Evolutionary conservation across 2,329 filamentous ascomycete species (phyloP), one percentile per base, ranked within the genome.

Genomic region (Phialophora macrospora): DNA sequence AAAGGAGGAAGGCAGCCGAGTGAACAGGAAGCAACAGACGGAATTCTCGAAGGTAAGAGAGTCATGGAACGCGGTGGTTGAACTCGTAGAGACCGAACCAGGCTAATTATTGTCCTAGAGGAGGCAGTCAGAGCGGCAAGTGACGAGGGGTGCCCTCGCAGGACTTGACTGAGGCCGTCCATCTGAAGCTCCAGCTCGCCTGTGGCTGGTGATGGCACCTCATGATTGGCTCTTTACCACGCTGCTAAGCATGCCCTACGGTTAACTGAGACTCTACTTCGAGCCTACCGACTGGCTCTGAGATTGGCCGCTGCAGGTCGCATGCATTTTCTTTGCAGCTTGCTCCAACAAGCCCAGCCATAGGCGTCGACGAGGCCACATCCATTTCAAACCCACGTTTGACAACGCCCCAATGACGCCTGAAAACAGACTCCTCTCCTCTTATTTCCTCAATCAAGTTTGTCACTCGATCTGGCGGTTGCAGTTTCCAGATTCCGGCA

Each of bases 251-350:
- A 46, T 48, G 34, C 38, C 51, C 60, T 32, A 55, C 57, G 51
- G 46, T 64, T 59, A 44, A 48, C 62, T 41, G 46, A 55, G 46
- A 52, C 51, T 59, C 58, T 38, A 54, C 52, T 55, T 51, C 51
- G 56, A 61, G 55, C 60, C 61, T 63, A 65, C 65, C 64, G 55
- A 66, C 60, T 64, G 67, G 63, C 30, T 64, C 46, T 63, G 55
- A 68, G 64, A 68, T 67, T 69, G 64, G 67, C 59, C 67, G 59
- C 60, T 57, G 62, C 48, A 60, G 67, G 67, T 62, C 58, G 65
- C 62, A 60, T 69, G 67, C 62, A 62, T 60, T 44, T 44, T 44
- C 55, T 55, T 57, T 55, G 52, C 62, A 64, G 54, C 62, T 65
- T 48, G 46, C 62, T 62, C 41, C 67, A 30, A 34, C 52, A 5